These are phyloP conservation scores for Acanthamoeba sp. DNA, from an alignment of 208 protist genomes.

Conservation along the genomic window DNA sequence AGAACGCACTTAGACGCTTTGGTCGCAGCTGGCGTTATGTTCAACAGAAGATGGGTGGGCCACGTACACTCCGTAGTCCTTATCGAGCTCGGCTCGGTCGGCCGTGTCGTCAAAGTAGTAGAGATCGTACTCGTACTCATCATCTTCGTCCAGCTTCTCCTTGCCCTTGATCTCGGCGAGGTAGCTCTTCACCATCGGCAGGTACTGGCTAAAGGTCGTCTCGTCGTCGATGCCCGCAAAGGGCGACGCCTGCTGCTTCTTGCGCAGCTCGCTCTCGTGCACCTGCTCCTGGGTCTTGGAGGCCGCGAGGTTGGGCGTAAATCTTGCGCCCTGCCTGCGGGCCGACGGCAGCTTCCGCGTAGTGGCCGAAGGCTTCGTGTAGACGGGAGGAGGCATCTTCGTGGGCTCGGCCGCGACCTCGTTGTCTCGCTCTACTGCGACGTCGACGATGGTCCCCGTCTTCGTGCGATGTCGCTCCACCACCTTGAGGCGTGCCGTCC, in stretches of 20 bases:
- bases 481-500: conserved; percentile 15
- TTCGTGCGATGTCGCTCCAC: conserved; percentile 32
- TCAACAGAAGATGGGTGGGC: not conserved
- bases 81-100: not conserved
- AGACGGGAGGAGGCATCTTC: conserved; percentile 5
- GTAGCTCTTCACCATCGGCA: conserved; percentile 45
- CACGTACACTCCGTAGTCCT: conserved; percentile 26
- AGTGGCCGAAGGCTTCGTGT: not conserved
- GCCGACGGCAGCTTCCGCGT: conserved; percentile 27
- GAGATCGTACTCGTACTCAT: conserved; percentile 50
- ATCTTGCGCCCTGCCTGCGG: not conserved
- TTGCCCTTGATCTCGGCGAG: conserved; percentile 20
- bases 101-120: conserved; percentile 64
- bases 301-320: conserved; percentile 19
- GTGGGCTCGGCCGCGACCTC: not conserved
- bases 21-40: not conserved
- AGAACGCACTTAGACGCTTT: not conserved
- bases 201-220: not conserved
- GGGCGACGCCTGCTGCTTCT: not conserved
- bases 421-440: not conserved
- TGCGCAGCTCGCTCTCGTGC: conserved; percentile 15
- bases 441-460: conserved; percentile 32
- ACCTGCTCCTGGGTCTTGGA: conserved; percentile 36
- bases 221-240: not conserved
- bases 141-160: conserved; percentile 32